Evolutionary conservation across 2,329 filamentous ascomycete genomes (phyloP).

Genomic region (Epichloe sibirici): DNA sequence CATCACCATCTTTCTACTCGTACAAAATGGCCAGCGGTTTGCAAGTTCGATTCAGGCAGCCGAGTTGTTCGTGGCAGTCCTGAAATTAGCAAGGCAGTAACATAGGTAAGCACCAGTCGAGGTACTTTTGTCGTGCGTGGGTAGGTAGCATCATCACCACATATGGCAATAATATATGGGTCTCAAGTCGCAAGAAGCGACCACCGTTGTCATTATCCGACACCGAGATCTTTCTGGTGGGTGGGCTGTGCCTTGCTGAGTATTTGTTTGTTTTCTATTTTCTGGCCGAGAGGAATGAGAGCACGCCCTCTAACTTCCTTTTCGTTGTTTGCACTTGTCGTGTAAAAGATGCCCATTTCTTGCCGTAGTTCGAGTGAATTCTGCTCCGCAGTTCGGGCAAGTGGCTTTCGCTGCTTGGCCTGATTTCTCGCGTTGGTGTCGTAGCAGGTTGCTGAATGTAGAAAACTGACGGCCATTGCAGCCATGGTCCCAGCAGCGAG

Average conservation of each 20-base stretch:
- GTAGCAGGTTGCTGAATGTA: slow-evolving; percentile 86
- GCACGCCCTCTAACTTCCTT: slow-evolving; percentile 4
- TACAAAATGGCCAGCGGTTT: background rate
- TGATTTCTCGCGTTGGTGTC: slow-evolving; percentile 89
- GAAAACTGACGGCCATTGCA: slow-evolving; percentile 94
- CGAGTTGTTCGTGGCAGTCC: background rate
- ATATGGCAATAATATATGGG: background rate
- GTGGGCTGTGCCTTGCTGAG: background rate
- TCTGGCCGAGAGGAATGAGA: background rate
- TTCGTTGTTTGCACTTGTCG: slow-evolving; percentile 76
- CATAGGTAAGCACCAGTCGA: background rate
- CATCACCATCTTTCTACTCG: background rate
- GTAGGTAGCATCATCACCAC: background rate
- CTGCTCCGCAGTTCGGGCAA: slow-evolving; percentile 83
- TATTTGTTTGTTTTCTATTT: background rate
- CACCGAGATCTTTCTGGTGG: background rate
- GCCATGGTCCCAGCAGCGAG: slow-evolving; percentile 93
- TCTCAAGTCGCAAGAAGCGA: background rate
- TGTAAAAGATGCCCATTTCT: slow-evolving; percentile 76
- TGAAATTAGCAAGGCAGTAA: background rate
- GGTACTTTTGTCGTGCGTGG: background rate
- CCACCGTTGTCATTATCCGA: background rate
- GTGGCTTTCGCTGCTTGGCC: slow-evolving; percentile 80
- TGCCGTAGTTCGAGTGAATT: slow-evolving; percentile 81
- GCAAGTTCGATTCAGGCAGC: background rate